A percentile compares a stretch with the other conserved stretches of the same genome.
These are phyloP conservation scores for Calonectria pteridis DNA, from an alignment of 2,329 filamentous ascomycete species.

Conservation along the genomic window DNA sequence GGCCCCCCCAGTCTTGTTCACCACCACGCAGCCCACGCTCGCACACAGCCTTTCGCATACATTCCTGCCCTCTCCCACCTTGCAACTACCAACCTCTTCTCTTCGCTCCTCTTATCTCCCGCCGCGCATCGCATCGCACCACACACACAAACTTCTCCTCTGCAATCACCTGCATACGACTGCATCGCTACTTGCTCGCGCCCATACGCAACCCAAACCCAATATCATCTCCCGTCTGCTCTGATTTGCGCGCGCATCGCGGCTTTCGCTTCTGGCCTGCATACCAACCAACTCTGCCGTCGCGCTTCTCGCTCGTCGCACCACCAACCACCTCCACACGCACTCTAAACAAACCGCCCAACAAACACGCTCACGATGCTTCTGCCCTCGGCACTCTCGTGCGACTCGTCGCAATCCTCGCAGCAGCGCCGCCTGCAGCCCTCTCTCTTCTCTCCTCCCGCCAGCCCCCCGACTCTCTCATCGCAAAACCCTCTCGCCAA, in stretches of 20 bases:
- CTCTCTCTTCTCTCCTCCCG: conserved; percentile 70
- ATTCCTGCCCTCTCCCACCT: background rate
- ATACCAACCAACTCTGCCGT: conserved; percentile 4
- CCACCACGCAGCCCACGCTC: conserved; percentile 32
- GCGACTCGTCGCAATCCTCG: conserved; percentile 64
- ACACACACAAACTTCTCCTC: background rate
- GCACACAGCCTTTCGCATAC: background rate
- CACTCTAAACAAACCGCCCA: background rate
- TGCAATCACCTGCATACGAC: background rate
- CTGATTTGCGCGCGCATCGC: conserved; percentile 33
- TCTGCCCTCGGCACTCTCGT: conserved; percentile 69
- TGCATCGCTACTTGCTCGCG: background rate
- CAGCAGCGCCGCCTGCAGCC: conserved; percentile 59
- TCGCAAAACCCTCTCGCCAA: conserved; percentile 63
- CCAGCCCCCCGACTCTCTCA: conserved; percentile 64
- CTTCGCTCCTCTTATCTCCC: background rate
- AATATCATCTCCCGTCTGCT: background rate
- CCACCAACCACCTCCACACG: conserved; percentile 25
- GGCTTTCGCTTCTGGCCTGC: conserved; percentile 27
- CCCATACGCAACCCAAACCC: background rate
- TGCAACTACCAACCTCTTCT: background rate
- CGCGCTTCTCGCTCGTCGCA: conserved; percentile 40
- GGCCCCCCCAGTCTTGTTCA: conserved; percentile 39
- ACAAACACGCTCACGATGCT: conserved; percentile 60
- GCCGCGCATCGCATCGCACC: background rate